Conservation (phyloP, 1,284 basidiomycete genomes). For the Tilletia caries region DNA sequence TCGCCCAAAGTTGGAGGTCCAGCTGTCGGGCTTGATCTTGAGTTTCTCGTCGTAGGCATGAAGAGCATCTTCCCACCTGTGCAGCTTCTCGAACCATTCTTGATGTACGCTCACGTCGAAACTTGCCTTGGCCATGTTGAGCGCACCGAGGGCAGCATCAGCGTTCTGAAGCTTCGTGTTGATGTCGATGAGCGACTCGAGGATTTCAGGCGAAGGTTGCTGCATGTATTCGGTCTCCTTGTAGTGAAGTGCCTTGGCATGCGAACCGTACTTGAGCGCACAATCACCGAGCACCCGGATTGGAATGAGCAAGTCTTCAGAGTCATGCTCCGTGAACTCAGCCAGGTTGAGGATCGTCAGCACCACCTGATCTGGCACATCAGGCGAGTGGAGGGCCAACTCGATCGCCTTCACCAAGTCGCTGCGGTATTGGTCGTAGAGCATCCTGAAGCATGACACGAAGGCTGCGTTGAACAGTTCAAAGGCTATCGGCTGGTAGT, state of each 20-base stretch:
- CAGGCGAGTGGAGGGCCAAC: constrained; percentile 74
- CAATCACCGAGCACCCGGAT: constrained; percentile 89
- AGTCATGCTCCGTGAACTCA: constrained; percentile 99
- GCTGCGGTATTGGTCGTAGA: constrained; percentile 67
- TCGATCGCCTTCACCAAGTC: constrained; percentile 82
- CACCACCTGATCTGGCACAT: constrained; percentile 76
- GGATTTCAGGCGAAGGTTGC: constrained; percentile 73
- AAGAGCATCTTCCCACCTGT: constrained; percentile 92
- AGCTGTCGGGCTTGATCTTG: constrained; percentile 26
- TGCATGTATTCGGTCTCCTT: constrained; percentile 97
- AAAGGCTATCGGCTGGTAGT: constrained; percentile 83
- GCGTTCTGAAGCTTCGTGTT: constrained; percentile 91
- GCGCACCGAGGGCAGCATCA: constrained; percentile 51
- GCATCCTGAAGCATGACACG: constrained; percentile 94
- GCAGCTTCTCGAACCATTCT: constrained; percentile 96
- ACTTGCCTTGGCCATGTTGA: constrained; percentile 49
- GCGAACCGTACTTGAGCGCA: constrained; percentile 85
- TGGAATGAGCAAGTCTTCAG: constrained; percentile 91
- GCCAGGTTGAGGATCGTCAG: constrained; percentile 89
- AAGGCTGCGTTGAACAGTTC: constrained; percentile 98
- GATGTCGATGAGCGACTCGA: constrained; percentile 92
- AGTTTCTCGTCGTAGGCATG: constrained; percentile 65
- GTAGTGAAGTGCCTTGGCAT: constrained; percentile 97
- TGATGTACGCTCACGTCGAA: constrained; percentile 82
- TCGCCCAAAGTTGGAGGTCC: constrained; percentile 73